Evolutionary conservation across 805 yeast species (phyloP), one percentile per base, ranked within the genome.

Genomic region (Torulaspora gathmanii): DNA sequence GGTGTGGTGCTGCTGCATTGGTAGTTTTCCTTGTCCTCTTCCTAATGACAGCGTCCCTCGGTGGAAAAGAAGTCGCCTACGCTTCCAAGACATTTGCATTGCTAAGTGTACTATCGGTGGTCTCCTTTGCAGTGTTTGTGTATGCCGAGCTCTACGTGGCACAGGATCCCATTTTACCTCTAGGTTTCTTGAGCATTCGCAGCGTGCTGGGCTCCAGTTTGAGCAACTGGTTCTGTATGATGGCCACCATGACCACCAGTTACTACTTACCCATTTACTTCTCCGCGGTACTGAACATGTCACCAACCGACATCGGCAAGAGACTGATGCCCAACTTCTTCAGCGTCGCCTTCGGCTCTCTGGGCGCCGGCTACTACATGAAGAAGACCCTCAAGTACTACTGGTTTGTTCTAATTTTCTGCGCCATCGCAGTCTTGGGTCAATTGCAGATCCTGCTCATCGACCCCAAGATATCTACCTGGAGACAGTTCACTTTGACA

Each of bases 361-460:
- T 82, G 16, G 78, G 79, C 8, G 75, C 86, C 8, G 88, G 88
- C 0, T 60, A 68, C 39, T 81, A 80, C 62, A 81, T 82, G 84
- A 79, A 72, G 53, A 60, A 61, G 40, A 80, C 86, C 1, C 88
- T 87, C 3, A 74, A 69, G 37, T 83, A 83, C 60, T 74, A 71
- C 54, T 65, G 55, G 25, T 72, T 80, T 45, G 63, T 74, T 4
- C 59, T 77, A 0, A 33, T 61, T 1, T 69, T 74, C 15, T 75
- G 78, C 10, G 15, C 69, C 0, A 9, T 78, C 1, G 68, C 79
- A 1, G 52, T 72, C 1, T 19, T 71, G 15, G 87, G 87, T 51
- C 72, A 47, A 30, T 59, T 44, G 47, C 70, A 57, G 50, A 62
- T 78, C 16, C 58, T 63, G 20, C 44, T 51, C 37, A 54, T 73